Base-by-base conservation (phyloP, 2,329 filamentous ascomycete species). In the Xylaria polymorpha region DNA sequence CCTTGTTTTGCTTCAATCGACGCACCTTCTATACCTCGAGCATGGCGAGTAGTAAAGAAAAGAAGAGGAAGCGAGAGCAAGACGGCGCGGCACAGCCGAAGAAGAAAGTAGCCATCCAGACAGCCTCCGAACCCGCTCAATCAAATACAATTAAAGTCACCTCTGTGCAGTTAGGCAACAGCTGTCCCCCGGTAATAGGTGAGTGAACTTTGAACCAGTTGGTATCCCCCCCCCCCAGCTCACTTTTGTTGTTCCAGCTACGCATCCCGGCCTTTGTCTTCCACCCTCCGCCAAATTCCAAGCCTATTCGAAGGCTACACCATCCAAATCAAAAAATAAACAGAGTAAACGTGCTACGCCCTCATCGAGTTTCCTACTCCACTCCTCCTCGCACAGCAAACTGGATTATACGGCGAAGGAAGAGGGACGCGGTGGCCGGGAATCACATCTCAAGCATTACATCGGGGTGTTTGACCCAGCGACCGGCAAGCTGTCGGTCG, bases 391-490 rank as follows among this genome's bases (percentile, higher is more conserved):
- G 55, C 87, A 91, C 77, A 83, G 80, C 37, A 87, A 83, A 48
- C 77, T 91, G 46, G 86, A 90, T 74, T 91, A 90, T 73, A 89
- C 84, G 6, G 88, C 83, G 35, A 84, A 85, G 66, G 87, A 90
- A 75, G 85, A 87, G 59, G 80, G 81, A 14, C 75, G 75, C 1
- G 78, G 79, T 32, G 81, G 80, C 12, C 74, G 77, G 14, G 81
- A 85, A 65, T 77, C 81, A 5, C 76, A 86, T 4, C 71, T 90
- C 55, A 90, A 88, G 63, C 88, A 92, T 78, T 92, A 89, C 75
- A 79, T 92, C 35, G 90, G 88, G 18, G 81, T 92, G 5, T 91
- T 87, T 70, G 89, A 92, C 73, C 87, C 88, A 0, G 80, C 83
- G 41, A 89, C 86, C 0, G 87, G 87, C 22, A 82, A 87, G 72